Conservation (phyloP, 768 basidiomycete species). For the Boletus eberwhitei region DNA sequence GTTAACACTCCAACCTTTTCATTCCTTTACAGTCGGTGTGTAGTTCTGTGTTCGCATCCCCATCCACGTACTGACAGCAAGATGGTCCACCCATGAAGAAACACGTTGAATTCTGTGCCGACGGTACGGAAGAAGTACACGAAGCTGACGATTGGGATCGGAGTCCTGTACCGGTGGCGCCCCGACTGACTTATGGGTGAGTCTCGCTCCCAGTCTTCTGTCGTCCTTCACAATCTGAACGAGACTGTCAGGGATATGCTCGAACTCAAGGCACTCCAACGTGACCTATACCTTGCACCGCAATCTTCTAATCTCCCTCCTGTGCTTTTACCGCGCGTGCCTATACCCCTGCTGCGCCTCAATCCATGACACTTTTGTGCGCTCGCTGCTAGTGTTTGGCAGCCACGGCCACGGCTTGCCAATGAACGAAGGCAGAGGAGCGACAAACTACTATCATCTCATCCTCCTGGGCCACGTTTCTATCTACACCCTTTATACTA, state of each 20-base stretch:
- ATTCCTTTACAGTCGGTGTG: slow-evolving; percentile 12
- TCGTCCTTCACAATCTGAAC: background rate
- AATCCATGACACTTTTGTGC: slow-evolving; percentile 24
- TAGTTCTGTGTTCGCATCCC: background rate
- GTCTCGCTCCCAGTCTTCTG: slow-evolving; percentile 26
- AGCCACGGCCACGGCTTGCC: background rate
- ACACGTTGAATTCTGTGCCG: slow-evolving; percentile 59
- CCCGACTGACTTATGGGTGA: slow-evolving; percentile 64
- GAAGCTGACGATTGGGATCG: slow-evolving; percentile 79
- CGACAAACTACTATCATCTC: background rate
- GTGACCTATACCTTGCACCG: slow-evolving; percentile 56
- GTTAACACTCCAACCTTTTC: background rate
- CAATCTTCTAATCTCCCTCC: slow-evolving; percentile 44
- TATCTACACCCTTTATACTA: background rate
- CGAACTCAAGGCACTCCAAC: slow-evolving; percentile 67
- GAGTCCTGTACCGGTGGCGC: slow-evolving; percentile 63
- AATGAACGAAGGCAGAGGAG: background rate
- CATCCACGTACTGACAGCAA: background rate
- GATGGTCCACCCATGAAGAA: slow-evolving; percentile 32
- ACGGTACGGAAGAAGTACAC: slow-evolving; percentile 55
- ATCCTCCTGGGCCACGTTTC: no score
- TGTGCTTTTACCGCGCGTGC: slow-evolving; percentile 50
- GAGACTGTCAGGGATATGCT: slow-evolving; percentile 49
- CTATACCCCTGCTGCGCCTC: slow-evolving; percentile 62
- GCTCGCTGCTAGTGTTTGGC: background rate